Conservation (phyloP, 1,139 yeast genomes). For the Sugiyamaella japonica region DNA sequence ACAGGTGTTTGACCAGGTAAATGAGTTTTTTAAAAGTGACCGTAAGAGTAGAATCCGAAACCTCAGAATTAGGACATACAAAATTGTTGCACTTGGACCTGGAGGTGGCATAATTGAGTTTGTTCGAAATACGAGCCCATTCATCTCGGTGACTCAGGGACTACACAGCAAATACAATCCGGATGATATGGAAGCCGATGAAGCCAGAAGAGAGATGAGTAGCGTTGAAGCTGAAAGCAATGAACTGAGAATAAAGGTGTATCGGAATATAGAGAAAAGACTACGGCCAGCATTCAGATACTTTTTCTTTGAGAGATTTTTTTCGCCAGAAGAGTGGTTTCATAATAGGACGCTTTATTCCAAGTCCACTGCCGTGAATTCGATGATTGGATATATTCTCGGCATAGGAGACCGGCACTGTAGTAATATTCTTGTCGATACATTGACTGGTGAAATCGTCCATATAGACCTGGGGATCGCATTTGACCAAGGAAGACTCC, state of each 20-base stretch:
- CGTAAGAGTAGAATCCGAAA: constrained; percentile 56
- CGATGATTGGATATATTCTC: constrained; percentile 81
- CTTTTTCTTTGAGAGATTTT: constrained; percentile 71
- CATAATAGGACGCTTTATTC: constrained; percentile 63
- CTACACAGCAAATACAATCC: constrained; percentile 50
- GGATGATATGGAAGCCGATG: constrained; percentile 51
- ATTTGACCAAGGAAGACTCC: constrained; percentile 76
- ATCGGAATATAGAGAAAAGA: constrained; percentile 49
- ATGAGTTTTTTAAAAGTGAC: constrained; percentile 60
- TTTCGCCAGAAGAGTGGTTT: constrained; percentile 63
- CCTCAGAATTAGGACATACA: constrained; percentile 75
- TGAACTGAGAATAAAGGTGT: constrained; percentile 52
- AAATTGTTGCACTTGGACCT: constrained; percentile 88
- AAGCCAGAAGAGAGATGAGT: constrained; percentile 69
- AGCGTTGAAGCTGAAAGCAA: constrained; percentile 51
- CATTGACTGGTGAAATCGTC: constrained; percentile 79
- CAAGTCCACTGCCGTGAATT: constrained; percentile 78
- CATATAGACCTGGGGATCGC: constrained; percentile 97
- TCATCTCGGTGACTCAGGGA: constrained; percentile 65
- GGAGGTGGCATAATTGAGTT: constrained; percentile 87
- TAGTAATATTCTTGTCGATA: constrained; percentile 83
- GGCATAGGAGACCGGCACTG: constrained; percentile 97
- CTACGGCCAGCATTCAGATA: constrained; percentile 67
- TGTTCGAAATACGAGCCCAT: constrained; percentile 73
- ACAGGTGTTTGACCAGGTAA: constrained; percentile 89